Base-by-base conservation (phyloP, 768 basidiomycete species). In the Tephrocybe sp. region DNA sequence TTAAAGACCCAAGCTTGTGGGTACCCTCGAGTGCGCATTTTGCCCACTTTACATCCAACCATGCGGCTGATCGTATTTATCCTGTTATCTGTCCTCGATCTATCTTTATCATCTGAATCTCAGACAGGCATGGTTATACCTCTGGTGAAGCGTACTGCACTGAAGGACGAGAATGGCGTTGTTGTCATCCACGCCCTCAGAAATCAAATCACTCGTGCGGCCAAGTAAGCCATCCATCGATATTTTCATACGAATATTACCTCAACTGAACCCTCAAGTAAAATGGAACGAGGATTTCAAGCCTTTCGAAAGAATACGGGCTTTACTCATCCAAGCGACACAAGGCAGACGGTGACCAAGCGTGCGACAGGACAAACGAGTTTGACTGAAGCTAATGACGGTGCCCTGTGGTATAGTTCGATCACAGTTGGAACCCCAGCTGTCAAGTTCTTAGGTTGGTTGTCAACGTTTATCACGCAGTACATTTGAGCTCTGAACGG, bases 341-440 rank as follows among this genome's bases (percentile, higher is more conserved):
- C 32, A 15, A 42, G 46, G 16, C 46, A 42, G 37, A 35, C 54
- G 44, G 44, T 49, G 30, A n/a, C n/a, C n/a, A 67, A 61, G 58
- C 65, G 72, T 30, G 61, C 51, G 19, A 62, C 62, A 2, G 68
- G 67, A n/a, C 27, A 51, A 19, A 64, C 61, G 22, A 35, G 64
- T 5, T 65, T 81, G 31, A 64, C 66, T 9, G 69, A n/a, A n/a
- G n/a, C n/a, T n/a, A n/a, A 71, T 42, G 68, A 62, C 46, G 65
- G 64, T 12, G 55, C 63, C 35, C 62, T 79, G 50, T 81, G 79
- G 79, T 66, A 69, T 31, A 78, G 78, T 21, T 45, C 62, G 5
- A 72, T 80, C 36, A 60, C 61, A 18, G 72, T 80, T 15, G 80
- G 80, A 5, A 78, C 71, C 7, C 80, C 80, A n/a, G 62, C 74